A percentile compares a stretch with the other conserved stretches of the same genome.
These are phyloP conservation scores for Prunus campanulata DNA, from an alignment of 306 rosid species.

Conservation along the genomic window DNA sequence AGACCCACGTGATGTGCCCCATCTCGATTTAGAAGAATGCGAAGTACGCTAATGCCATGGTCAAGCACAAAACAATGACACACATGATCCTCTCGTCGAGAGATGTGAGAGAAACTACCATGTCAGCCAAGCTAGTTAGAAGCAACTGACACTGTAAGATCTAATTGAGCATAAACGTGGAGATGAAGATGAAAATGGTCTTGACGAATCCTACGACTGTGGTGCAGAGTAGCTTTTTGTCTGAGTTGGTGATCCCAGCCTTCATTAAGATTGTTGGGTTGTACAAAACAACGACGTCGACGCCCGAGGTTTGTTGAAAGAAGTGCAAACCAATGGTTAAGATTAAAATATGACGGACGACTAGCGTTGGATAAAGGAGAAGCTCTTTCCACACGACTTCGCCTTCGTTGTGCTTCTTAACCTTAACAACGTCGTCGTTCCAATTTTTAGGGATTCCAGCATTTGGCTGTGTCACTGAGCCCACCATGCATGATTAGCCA, in stretches of 20 bases:
- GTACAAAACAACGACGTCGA: constrained; percentile 76
- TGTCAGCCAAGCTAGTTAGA: constrained; percentile 49
- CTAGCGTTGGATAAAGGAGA: constrained; percentile 50
- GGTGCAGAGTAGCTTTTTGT: constrained; percentile 44
- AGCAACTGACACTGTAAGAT: constrained; percentile 66
- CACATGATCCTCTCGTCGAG: constrained; percentile 38
- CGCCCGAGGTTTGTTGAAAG: constrained; percentile 68
- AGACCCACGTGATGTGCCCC: constrained; percentile 77
- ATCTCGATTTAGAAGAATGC: constrained; percentile 68
- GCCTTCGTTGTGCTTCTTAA: constrained; percentile 30
- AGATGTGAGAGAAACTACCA: constrained; percentile 42
- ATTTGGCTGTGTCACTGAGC: constrained; percentile 61
- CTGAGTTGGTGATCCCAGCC: constrained; percentile 43
- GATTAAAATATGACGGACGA: constrained; percentile 57
- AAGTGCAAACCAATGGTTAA: constrained; percentile 61
- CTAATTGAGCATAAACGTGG: constrained; percentile 55
- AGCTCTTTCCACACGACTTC: constrained; percentile 74
- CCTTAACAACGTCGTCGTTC: constrained; percentile 49
- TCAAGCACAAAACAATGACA: constrained; percentile 50
- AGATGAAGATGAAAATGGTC: constrained; percentile 56
- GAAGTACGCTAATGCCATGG: constrained; percentile 44
- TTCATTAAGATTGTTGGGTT: constrained; percentile 61
- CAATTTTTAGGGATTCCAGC: constrained; percentile 61
- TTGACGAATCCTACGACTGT: constrained; percentile 69
- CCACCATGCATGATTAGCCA: constrained; percentile 86